These are phyloP conservation scores for Chionographis japonica DNA, from an alignment of 106 monocot genomes.

Conservation along the genomic window DNA sequence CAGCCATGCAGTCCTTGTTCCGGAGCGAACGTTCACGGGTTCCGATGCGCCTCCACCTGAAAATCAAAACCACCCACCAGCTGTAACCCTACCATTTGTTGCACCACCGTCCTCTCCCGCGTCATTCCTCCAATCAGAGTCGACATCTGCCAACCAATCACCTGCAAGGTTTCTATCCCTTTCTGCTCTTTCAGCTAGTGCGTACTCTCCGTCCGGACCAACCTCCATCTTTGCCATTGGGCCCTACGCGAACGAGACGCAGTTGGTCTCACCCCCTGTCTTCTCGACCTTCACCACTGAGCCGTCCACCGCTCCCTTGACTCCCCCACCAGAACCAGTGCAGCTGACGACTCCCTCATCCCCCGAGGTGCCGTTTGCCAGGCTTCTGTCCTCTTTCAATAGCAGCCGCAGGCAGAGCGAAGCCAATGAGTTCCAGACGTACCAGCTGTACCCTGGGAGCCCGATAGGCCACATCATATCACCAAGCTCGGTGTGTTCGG, in stretches of 20 bases:
- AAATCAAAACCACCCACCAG: slow-evolving; percentile 25
- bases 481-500: slow-evolving; percentile 71
- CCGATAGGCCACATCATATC: slow-evolving; percentile 81
- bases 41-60: slow-evolving; percentile 19
- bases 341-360: slow-evolving; percentile 86
- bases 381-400: slow-evolving; percentile 49
- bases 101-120: slow-evolving; percentile 93
- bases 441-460: slow-evolving; percentile 70
- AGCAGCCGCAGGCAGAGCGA: slow-evolving; percentile 28
- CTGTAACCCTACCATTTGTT: slow-evolving; percentile 45
- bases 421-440: slow-evolving; percentile 44
- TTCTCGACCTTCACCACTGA: slow-evolving; percentile 96
- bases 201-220: slow-evolving; percentile 50
- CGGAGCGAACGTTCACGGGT: slow-evolving; percentile 26
- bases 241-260: slow-evolving; percentile 91
- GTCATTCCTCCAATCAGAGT: slow-evolving; percentile 77
- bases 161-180: slow-evolving; percentile 47
- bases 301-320: slow-evolving; percentile 85
- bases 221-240: slow-evolving; percentile 76
- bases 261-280: slow-evolving; percentile 86
- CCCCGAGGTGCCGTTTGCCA: slow-evolving; percentile 92
- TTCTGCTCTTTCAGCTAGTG: slow-evolving; percentile 41
- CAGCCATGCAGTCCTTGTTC: slow-evolving; percentile 58
- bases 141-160: slow-evolving; percentile 57
- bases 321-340: slow-evolving; percentile 81